phyloP scores from a whole-genome alignment of 2,329 filamentous ascomycete species.

The Colletotrichum neosansevieriae region DNA sequence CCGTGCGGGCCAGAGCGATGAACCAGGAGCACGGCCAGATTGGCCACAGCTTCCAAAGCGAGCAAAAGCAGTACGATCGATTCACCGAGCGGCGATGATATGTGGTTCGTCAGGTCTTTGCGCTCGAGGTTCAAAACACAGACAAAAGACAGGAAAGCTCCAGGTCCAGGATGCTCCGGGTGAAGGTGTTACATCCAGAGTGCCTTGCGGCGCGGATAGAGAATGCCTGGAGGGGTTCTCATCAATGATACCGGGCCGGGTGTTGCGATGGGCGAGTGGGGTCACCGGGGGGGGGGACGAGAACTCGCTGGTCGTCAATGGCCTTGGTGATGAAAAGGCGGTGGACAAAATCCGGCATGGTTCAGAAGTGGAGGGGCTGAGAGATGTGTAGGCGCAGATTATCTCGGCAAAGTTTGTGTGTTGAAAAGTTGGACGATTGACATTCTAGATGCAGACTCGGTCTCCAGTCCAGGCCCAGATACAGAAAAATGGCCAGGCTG shows the following conservation, averaged over 20 bases:
- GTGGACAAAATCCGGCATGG: conserved; percentile 13
- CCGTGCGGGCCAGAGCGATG: background rate
- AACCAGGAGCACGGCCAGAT: background rate
- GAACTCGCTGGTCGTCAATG: background rate
- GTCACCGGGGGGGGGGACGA: too few relatives aligned
- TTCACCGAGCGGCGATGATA: background rate
- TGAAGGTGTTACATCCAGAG: conserved; percentile 4
- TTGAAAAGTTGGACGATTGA: too few relatives aligned
- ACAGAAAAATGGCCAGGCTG: background rate
- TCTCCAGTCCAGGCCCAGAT: background rate
- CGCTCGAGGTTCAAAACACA: background rate
- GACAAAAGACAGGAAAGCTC: background rate
- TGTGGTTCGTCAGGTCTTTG: background rate
- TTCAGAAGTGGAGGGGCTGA: conserved; percentile 1
- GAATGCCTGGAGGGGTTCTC: background rate
- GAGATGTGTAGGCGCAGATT: background rate
- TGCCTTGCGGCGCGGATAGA: background rate
- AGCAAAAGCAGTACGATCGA: background rate
- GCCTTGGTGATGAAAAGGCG: conserved; percentile 18
- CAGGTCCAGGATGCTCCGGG: background rate
- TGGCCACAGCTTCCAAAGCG: background rate
- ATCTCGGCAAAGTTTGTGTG: background rate
- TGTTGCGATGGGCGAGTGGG: background rate
- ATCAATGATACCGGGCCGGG: conserved; percentile 2
- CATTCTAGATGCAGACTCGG: too few relatives aligned